Evolutionary conservation across 352 stramenopile species (phyloP), one percentile per base, ranked within the genome.

Genomic region (Pythium sp.): DNA sequence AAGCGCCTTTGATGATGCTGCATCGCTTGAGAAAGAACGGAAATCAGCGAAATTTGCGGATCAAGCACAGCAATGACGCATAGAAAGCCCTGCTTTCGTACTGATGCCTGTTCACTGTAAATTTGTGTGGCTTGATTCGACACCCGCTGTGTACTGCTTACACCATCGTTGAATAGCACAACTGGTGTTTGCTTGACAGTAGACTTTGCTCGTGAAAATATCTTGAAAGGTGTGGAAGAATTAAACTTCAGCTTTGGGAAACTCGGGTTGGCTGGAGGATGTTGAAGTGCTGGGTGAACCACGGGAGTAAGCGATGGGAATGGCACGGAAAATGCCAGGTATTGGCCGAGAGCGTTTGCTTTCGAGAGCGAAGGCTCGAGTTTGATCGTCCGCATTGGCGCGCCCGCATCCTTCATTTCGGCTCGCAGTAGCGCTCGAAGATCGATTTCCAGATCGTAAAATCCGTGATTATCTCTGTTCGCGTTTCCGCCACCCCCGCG

Each of bases 341-440:
- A 83, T 47, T 88, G 84, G 7, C 78, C 75, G 26, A 77, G 71
- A 14, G 67, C 73, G 28, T 87, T 74, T 3, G 75, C 57, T 64
- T 73, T 70, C 32, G 49, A 72, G 1, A 68, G 62, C 1, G 79
- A 84, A 51, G 75, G 71, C 26, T 76, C 71, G 11, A 89, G 68
- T 8, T 78, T 74, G 30, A 89, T 84, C 18, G 77, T 71, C 41
- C 81, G 72, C 58, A 89, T 73, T 4, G 80, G 80, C 2, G 78
- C 80, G 2, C 49, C 59, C 7, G 63, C 56, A 15, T 38, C 57
- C 7, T 28, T 73, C 72, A 79, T 75, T 49, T 74, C 60, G 14
- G 70, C 67, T 9, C 61, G 64, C 47, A 77, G n/a, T 6, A 61
- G 54, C n/a, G 49, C 62, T 24, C 70, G 67, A 30, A 73, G 26